These are phyloP conservation scores for Evernia prunastri DNA, from an alignment of 495 filamentous ascomycete species.

Conservation along the genomic window DNA sequence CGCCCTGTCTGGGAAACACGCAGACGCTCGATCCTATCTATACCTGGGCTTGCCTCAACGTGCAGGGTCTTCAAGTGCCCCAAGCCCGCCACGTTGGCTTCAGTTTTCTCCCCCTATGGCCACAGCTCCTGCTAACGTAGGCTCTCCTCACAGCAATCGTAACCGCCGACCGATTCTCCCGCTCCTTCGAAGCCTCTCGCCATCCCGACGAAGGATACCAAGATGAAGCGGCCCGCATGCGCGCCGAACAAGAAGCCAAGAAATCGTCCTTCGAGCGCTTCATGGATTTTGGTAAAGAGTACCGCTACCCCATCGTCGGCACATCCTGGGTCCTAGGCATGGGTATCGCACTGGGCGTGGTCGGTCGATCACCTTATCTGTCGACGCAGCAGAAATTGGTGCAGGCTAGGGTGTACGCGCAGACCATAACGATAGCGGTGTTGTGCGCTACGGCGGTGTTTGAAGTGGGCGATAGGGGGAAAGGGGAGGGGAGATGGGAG, in stretches of 20 bases:
- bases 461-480: slow-evolving; percentile 76
- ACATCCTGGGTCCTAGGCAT: slow-evolving; percentile 79
- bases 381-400: slow-evolving; percentile 82
- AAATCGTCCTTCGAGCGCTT: slow-evolving; percentile 51
- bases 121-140: slow-evolving; percentile 5
- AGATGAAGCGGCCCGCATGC: slow-evolving; percentile 52
- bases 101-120: not conserved
- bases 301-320: slow-evolving; percentile 87
- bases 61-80: not conserved
- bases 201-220: slow-evolving; percentile 62
- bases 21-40: not conserved
- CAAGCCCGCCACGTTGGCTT: not conserved
- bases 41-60: not conserved
- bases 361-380: slow-evolving; percentile 72
- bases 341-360: slow-evolving; percentile 66
- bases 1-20: not conserved
- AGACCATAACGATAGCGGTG: slow-evolving; percentile 85
- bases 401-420: slow-evolving; percentile 96
- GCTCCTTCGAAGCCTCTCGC: slow-evolving; percentile 61
- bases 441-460: slow-evolving; percentile 81
- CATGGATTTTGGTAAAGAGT: slow-evolving; percentile 58
- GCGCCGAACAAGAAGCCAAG: slow-evolving; percentile 41
- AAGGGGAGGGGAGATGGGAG: slow-evolving; percentile 53
- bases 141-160: slow-evolving; percentile 52
- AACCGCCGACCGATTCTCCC: slow-evolving; percentile 71